Percentiles rank a stretch among this genome's conserved stretches.
phyloP scores from a whole-genome alignment of 768 basidiomycete genomes.

The Pleurotus djamor region DNA sequence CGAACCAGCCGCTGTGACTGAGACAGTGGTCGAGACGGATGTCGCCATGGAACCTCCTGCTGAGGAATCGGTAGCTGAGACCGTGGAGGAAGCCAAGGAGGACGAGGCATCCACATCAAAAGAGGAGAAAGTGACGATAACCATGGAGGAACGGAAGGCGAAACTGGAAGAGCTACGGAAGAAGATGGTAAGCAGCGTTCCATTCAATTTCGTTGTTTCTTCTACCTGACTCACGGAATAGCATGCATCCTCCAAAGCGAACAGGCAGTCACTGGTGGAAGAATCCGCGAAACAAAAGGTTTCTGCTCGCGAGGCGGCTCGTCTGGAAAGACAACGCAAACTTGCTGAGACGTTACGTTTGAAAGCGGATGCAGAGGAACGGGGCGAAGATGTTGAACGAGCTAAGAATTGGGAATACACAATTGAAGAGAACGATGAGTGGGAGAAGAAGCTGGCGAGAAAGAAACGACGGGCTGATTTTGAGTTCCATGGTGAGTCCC shows the following conservation, averaged over 20 bases:
- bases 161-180: conserved; percentile 76
- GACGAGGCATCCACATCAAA: background rate
- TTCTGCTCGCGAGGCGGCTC: conserved; percentile 74
- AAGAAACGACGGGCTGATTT: conserved; percentile 86
- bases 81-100: conserved; percentile 15
- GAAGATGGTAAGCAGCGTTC: conserved; percentile 65
- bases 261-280: conserved; percentile 82
- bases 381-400: conserved; percentile 87
- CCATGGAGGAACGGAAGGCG: conserved; percentile 72
- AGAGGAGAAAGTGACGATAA: conserved; percentile 26
- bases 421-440: conserved; percentile 92
- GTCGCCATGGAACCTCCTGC: background rate
- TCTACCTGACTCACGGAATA: conserved; percentile 22
- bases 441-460: conserved; percentile 87
- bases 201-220: background rate
- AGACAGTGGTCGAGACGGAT: background rate
- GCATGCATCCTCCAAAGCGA: conserved; percentile 78
- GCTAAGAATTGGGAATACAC: conserved; percentile 95
- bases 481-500: conserved; percentile 81
- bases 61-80: conserved; percentile 9
- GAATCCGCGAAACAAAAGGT: conserved; percentile 80
- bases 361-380: conserved; percentile 87
- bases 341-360: conserved; percentile 85
- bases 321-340: conserved; percentile 87
- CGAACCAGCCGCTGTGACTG: background rate